A percentile compares a stretch with the other conserved stretches of the same genome.
Conservation (phyloP, 139 green algal species). For the Choricystis sp. region DNA sequence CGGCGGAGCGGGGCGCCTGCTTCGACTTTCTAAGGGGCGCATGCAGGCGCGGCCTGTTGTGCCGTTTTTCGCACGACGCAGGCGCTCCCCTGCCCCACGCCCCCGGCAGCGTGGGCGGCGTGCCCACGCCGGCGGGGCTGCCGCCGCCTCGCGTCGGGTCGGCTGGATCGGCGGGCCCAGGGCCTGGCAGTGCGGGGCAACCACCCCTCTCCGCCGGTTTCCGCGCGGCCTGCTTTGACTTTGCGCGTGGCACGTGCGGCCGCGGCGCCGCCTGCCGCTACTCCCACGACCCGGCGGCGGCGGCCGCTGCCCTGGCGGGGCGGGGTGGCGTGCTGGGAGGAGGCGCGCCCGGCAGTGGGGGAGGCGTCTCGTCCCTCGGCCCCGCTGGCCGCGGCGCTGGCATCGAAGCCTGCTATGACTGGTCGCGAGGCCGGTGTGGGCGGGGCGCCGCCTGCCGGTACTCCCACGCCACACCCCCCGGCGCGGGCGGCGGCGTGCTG, state of each 20-base stretch:
- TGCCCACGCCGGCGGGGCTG: background rate
- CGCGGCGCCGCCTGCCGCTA: slow-evolving; percentile 56
- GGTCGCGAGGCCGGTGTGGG: slow-evolving; percentile 4
- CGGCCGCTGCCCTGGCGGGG: background rate
- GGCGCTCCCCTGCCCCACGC: slow-evolving; percentile 19
- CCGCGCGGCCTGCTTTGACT: slow-evolving; percentile 72
- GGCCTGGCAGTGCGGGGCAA: background rate
- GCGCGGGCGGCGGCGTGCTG: background rate
- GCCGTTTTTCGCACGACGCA: slow-evolving; percentile 73
- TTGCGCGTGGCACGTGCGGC: slow-evolving; percentile 60
- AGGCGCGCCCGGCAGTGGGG: background rate
- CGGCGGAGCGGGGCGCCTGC: slow-evolving; percentile 70
- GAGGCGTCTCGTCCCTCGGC: background rate
- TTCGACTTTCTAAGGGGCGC: slow-evolving; percentile 71
- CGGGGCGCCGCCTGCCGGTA: slow-evolving; percentile 7
- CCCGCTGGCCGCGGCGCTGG: background rate
- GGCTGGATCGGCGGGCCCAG: background rate
- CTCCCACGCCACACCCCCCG: background rate
- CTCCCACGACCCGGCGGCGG: slow-evolving; percentile 38
- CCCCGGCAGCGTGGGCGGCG: background rate
- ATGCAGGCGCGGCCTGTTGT: slow-evolving; percentile 62
- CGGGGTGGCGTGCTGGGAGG: background rate
- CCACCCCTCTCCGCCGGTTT: background rate
- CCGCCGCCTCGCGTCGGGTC: background rate
- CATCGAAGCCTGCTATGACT: background rate